These are phyloP conservation scores for Candida vartiovaarae DNA, from an alignment of 805 yeast species.

Conservation along the genomic window DNA sequence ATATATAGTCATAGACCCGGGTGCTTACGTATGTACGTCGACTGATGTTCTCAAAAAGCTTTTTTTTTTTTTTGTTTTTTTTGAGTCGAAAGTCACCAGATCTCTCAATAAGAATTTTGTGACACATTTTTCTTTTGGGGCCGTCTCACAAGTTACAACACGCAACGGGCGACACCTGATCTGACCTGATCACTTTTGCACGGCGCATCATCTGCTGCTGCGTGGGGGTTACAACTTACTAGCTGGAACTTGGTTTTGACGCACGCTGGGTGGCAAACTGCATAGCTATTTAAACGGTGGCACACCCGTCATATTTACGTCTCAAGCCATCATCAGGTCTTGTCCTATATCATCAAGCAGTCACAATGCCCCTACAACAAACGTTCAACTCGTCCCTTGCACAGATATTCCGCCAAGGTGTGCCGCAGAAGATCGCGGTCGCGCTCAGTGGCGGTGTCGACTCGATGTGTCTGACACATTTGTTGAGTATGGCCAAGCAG, in stretches of 20 bases:
- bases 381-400: constrained; percentile 1
- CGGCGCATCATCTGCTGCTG: no score
- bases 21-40: no score
- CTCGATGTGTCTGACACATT: constrained; percentile 59
- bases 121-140: no score
- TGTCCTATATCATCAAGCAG: background rate
- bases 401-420: background rate
- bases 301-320: background rate
- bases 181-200: background rate
- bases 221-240: no score
- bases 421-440: constrained; percentile 34
- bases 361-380: background rate
- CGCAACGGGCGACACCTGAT: background rate
- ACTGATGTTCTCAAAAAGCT: no score
- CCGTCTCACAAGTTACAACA: no score
- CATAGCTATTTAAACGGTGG: background rate
- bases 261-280: background rate
- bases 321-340: background rate
- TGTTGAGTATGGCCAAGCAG: constrained; percentile 33
- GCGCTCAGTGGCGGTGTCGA: constrained; percentile 82
- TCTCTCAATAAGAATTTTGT: no score
- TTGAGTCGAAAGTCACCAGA: no score
- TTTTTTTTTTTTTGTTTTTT: no score
- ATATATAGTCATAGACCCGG: no score
- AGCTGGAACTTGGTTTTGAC: no score